Conservation (phyloP, 1,139 yeast species). For the Candida sp. region DNA sequence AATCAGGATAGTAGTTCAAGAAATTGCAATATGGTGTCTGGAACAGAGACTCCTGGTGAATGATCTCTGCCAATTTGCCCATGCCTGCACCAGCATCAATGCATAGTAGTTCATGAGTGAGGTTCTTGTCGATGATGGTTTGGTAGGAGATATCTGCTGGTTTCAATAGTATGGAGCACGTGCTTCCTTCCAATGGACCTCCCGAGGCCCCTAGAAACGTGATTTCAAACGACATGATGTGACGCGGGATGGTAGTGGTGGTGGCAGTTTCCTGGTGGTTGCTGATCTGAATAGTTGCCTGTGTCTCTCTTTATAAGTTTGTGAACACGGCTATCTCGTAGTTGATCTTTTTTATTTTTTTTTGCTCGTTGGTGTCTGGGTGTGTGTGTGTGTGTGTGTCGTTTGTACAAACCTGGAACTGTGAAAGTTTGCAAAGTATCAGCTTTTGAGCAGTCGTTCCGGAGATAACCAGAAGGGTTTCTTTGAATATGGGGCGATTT, state of each 20-base stretch:
- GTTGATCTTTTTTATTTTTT: no score
- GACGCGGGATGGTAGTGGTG: neutral
- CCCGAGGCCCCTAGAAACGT: constrained; percentile 78
- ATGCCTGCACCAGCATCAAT: constrained; percentile 86
- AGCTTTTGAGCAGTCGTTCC: no score
- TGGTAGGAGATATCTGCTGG: constrained; percentile 47
- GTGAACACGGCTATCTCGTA: no score
- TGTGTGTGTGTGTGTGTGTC: no score
- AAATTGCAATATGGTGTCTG: constrained; percentile 17
- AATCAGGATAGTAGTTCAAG: constrained; percentile 30
- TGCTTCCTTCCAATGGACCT: constrained; percentile 73
- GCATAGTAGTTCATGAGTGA: constrained; percentile 50
- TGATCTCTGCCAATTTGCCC: constrained; percentile 56
- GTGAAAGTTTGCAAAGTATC: no score
- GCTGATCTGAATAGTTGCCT: no score
- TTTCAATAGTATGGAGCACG: constrained; percentile 70
- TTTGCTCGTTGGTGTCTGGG: no score
- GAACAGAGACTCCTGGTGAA: constrained; percentile 29
- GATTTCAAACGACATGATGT: constrained; percentile 29
- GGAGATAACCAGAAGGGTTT: no score
- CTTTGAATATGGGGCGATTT: no score
- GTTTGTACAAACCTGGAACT: no score
- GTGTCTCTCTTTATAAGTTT: no score
- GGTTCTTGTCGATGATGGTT: constrained; percentile 29
- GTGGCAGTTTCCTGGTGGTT: no score